Percentiles rank a stretch among this genome's conserved stretches.
Evolutionary conservation across 2,329 filamentous ascomycete genomes (phyloP).

Genomic region (Niveomyces coronatus): DNA sequence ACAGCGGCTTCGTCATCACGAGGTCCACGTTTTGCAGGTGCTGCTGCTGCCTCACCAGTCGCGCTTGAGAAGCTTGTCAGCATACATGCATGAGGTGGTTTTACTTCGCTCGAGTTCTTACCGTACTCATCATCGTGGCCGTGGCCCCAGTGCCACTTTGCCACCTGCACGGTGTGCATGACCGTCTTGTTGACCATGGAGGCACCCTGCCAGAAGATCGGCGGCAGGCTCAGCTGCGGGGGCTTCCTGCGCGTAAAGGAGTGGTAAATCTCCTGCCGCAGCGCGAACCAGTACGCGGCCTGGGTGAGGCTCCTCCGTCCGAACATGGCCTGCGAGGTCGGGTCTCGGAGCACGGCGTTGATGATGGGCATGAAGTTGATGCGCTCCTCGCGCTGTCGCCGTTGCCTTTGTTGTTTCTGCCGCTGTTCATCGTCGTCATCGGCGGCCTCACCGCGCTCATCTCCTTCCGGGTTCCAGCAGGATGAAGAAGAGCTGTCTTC

Average conservation of each 20-base stretch:
- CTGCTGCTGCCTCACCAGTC: slow-evolving; percentile 26
- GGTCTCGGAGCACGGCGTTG: slow-evolving; percentile 27
- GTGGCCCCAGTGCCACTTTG: slow-evolving; percentile 31
- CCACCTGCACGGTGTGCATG: slow-evolving; percentile 30
- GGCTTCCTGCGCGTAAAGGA: slow-evolving; percentile 28
- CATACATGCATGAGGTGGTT: background rate
- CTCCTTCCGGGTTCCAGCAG: too few species aligned
- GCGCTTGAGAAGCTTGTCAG: slow-evolving; percentile 15
- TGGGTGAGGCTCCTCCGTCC: slow-evolving; percentile 26
- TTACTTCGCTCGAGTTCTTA: slow-evolving; percentile 14
- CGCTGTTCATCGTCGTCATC: slow-evolving; percentile 7
- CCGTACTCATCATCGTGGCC: slow-evolving; percentile 26
- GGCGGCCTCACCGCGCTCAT: too few species aligned
- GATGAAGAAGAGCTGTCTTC: too few species aligned
- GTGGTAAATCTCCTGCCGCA: slow-evolving; percentile 31
- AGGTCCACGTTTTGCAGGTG: slow-evolving; percentile 24
- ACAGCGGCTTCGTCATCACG: slow-evolving; percentile 23
- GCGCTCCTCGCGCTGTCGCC: slow-evolving; percentile 14
- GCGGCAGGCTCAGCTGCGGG: slow-evolving; percentile 25
- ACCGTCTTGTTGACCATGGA: slow-evolving; percentile 30
- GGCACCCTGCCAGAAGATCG: slow-evolving; percentile 23
- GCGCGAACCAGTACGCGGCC: slow-evolving; percentile 31
- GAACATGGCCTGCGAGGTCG: slow-evolving; percentile 26
- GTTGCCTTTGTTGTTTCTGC: slow-evolving; percentile 2
- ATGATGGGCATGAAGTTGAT: slow-evolving; percentile 32